phyloP scores from a whole-genome alignment of 2,329 filamentous ascomycete species.

The Hymenoscyphus scutula region DNA sequence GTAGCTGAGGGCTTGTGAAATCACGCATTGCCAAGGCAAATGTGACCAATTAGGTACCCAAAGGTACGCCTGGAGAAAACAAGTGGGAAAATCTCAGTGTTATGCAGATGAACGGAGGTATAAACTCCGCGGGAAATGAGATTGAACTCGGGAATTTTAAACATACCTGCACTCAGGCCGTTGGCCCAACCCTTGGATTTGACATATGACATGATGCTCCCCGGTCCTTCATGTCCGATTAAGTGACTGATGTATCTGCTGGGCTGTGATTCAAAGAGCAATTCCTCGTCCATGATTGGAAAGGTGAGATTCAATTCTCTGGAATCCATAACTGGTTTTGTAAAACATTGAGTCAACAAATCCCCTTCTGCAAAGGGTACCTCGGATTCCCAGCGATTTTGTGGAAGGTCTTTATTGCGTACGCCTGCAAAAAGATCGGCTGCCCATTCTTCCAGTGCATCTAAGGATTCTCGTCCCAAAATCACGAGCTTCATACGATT shows the following conservation, averaged over 20 bases:
- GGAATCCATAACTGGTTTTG: slow-evolving; percentile 71
- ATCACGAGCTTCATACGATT: slow-evolving; percentile 74
- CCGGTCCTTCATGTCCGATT: slow-evolving; percentile 72
- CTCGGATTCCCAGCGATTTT: slow-evolving; percentile 64
- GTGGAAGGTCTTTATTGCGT: slow-evolving; percentile 63
- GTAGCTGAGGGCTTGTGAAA: neutral
- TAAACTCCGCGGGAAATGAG: neutral
- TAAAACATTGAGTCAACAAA: slow-evolving; percentile 63
- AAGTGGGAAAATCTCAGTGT: neutral
- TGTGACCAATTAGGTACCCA: neutral
- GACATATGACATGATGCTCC: slow-evolving; percentile 69
- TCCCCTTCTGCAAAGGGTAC: slow-evolving; percentile 59
- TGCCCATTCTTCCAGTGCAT: slow-evolving; percentile 67
- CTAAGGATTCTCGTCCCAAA: slow-evolving; percentile 63
- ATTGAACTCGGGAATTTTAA: slow-evolving; percentile 1
- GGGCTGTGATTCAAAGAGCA: slow-evolving; percentile 65
- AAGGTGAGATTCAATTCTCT: slow-evolving; percentile 66
- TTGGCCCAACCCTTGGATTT: slow-evolving; percentile 73
- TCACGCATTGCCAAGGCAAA: no score
- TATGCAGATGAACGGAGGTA: neutral
- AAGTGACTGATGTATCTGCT: slow-evolving; percentile 69
- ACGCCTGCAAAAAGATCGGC: slow-evolving; percentile 66
- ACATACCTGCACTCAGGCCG: slow-evolving; percentile 54
- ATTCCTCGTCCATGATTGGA: slow-evolving; percentile 67
- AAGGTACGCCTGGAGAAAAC: neutral